Percentiles rank a stretch among this genome's conserved stretches.
Conservation (phyloP, 2,329 filamentous ascomycete genomes). For the Eutypa lata region DNA sequence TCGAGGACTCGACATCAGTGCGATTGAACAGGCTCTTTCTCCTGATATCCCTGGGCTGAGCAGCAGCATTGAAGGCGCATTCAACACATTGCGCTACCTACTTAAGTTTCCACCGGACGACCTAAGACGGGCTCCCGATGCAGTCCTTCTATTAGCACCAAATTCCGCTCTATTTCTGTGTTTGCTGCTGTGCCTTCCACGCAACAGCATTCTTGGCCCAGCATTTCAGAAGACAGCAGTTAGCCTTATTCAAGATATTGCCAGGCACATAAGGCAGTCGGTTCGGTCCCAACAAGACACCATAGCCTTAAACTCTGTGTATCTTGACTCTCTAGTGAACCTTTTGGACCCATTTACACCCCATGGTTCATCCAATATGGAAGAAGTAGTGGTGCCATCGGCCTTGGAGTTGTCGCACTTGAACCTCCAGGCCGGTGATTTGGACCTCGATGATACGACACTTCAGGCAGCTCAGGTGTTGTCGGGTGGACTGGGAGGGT, state of each 20-base stretch:
- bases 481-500: background rate
- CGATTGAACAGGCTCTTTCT: background rate
- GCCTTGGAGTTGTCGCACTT: background rate
- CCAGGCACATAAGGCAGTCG: background rate
- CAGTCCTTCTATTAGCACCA: background rate
- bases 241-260: background rate
- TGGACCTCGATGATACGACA: background rate
- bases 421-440: background rate
- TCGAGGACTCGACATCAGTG: background rate
- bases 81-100: background rate
- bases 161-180: background rate
- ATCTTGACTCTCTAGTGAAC: background rate
- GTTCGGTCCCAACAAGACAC: background rate
- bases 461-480: background rate
- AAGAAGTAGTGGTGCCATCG: background rate
- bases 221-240: background rate
- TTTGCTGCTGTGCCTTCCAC: background rate
- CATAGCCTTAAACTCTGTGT: background rate
- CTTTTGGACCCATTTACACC: background rate
- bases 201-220: background rate
- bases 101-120: background rate
- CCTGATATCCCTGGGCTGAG: background rate
- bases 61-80: background rate
- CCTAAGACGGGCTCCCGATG: background rate
- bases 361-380: background rate